phyloP scores from a whole-genome alignment of 805 yeast genomes.

The Ascoidea asiatica region DNA sequence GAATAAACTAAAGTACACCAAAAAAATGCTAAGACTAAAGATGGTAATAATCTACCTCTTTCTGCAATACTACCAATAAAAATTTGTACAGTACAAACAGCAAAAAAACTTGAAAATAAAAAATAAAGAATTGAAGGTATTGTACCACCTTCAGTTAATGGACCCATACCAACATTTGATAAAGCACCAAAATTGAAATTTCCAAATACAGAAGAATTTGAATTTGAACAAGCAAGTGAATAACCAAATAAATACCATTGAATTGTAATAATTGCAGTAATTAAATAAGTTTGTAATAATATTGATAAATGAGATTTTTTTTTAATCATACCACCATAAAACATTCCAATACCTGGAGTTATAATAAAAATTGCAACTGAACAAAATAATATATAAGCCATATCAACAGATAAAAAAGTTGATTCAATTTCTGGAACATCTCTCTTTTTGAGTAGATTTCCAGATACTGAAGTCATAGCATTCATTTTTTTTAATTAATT shows the following conservation, averaged over 20 bases:
- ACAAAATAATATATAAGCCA: background rate
- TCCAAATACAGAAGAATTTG: conserved; percentile 77
- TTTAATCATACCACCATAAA: conserved; percentile 84
- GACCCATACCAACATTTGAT: conserved; percentile 24
- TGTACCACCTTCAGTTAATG: conserved; percentile 15
- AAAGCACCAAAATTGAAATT: conserved; percentile 78
- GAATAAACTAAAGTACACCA: conserved; percentile 92
- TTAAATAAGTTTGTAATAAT: conserved; percentile 68
- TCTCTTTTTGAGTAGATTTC: too few relatives aligned
- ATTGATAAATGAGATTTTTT: conserved; percentile 80
- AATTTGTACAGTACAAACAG: conserved; percentile 85
- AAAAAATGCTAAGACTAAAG: conserved; percentile 64
- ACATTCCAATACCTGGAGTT: conserved; percentile 69
- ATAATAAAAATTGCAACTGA: background rate
- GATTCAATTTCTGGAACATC: background rate
- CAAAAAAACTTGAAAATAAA: conserved; percentile 79
- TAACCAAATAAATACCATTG: conserved; percentile 99
- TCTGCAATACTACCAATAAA: conserved; percentile 89
- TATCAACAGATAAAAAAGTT: background rate
- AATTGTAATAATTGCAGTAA: conserved; percentile 59
- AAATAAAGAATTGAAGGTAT: conserved; percentile 84
- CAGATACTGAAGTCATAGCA: too few relatives aligned
- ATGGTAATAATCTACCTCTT: conserved; percentile 80
- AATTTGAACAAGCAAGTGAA: conserved; percentile 73
- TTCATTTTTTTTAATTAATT: too few relatives aligned